Conservation (phyloP, 177 flowering plant species). For the Tripterygium wilfordii region DNA sequence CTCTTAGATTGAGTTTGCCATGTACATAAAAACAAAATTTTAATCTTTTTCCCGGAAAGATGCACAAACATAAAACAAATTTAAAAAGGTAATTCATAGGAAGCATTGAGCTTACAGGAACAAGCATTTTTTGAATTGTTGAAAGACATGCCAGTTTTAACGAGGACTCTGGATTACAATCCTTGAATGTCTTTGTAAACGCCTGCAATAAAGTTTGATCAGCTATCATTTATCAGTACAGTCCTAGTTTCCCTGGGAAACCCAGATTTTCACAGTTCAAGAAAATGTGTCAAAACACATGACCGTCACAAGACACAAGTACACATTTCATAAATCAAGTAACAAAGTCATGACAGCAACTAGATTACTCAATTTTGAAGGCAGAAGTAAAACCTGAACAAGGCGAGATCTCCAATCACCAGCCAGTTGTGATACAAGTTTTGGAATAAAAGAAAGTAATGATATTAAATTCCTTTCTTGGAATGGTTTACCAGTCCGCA, state of each 20-base stretch:
- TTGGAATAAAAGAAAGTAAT: constrained; percentile 66
- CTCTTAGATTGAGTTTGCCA: too few relatives aligned
- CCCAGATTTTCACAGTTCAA: not conserved
- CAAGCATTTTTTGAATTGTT: constrained; percentile 61
- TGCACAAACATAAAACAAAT: not conserved
- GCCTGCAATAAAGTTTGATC: constrained; percentile 44
- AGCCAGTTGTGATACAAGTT: constrained; percentile 34
- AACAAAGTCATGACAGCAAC: too few relatives aligned
- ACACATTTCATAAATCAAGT: too few relatives aligned
- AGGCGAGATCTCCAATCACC: constrained; percentile 46
- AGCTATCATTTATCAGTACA: not conserved
- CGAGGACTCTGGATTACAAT: constrained; percentile 54
- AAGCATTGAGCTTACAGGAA: constrained; percentile 60
- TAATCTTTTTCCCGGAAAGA: too few relatives aligned
- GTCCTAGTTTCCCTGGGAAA: not conserved
- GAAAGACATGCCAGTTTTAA: constrained; percentile 64
- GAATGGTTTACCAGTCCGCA: constrained; percentile 28
- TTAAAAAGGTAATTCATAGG: too few relatives aligned
- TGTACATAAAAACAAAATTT: too few relatives aligned
- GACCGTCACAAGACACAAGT: too few relatives aligned
- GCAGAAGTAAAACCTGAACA: constrained; percentile 52
- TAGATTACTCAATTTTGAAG: too few relatives aligned
- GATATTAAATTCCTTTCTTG: constrained; percentile 50
- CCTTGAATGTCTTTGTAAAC: constrained; percentile 57
- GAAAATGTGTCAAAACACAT: too few relatives aligned